Conservation (phyloP, 495 filamentous ascomycete species). For the Bacidia rubella region DNA sequence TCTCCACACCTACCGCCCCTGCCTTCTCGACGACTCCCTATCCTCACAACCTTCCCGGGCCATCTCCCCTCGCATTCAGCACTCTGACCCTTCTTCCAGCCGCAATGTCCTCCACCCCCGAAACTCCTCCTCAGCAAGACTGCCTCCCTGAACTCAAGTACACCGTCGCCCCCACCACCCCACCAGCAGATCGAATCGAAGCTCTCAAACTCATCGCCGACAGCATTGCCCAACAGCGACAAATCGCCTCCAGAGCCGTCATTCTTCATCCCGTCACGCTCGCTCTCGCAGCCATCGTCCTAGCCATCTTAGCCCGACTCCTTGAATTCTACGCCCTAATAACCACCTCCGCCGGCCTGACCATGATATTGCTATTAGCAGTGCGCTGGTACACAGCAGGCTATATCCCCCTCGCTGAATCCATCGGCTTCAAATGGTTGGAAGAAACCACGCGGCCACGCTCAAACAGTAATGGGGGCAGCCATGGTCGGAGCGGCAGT, state of each 20-base stretch:
- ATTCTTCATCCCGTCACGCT: conserved; percentile 38
- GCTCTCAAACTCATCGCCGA: conserved; percentile 41
- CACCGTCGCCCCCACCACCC: conserved; percentile 11
- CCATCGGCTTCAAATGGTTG: conserved; percentile 23
- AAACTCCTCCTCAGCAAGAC: conserved; percentile 14
- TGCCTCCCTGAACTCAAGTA: conserved; percentile 16
- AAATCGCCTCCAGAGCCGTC: conserved; percentile 36
- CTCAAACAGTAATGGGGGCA: background rate
- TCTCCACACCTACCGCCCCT: conserved; percentile 12
- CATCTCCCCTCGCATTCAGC: conserved; percentile 18
- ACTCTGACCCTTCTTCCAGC: conserved; percentile 14
- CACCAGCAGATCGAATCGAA: conserved; percentile 18
- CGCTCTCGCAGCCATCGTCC: conserved; percentile 21
- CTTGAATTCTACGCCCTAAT: conserved; percentile 25
- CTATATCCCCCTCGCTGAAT: conserved; percentile 30
- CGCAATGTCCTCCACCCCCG: conserved; percentile 6
- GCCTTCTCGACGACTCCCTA: conserved; percentile 13
- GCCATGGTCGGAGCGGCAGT: background rate
- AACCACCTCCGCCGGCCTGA: conserved; percentile 30
- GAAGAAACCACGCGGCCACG: background rate
- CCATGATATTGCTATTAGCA: conserved; percentile 31
- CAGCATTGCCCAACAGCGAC: conserved; percentile 51
- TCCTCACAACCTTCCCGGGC: conserved; percentile 8
- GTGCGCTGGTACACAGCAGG: conserved; percentile 25
- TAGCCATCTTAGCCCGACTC: conserved; percentile 26